A percentile compares a stretch with the other conserved stretches of the same genome.
These are phyloP conservation scores for Pseudoscleropodium purum DNA, from an alignment of 225 moss, liverwort and hornwort genomes.

Conservation along the genomic window DNA sequence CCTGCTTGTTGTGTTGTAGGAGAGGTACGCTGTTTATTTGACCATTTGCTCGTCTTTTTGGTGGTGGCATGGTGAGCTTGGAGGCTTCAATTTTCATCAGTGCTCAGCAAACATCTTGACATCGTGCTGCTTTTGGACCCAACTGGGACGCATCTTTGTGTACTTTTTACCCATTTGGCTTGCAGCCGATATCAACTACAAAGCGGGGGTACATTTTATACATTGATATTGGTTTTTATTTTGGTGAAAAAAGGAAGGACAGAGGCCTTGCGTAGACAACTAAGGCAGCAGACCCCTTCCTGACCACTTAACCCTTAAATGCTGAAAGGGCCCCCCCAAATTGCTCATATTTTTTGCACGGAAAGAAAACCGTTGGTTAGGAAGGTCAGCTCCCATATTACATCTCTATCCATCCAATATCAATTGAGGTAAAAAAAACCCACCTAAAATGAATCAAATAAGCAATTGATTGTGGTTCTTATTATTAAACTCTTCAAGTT, in stretches of 20 bases:
- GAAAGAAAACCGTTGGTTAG: no score
- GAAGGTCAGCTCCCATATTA: background rate
- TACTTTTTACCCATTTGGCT: background rate
- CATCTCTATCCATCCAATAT: no score
- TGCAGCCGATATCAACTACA: background rate
- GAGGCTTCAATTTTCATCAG: background rate
- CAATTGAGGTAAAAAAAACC: background rate
- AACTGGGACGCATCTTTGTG: background rate
- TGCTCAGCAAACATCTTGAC: background rate
- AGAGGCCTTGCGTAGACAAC: no score
- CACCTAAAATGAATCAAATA: rapidly evolving
- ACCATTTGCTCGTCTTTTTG: background rate
- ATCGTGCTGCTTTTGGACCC: background rate
- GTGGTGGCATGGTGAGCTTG: background rate
- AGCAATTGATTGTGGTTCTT: background rate
- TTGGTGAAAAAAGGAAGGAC: no score
- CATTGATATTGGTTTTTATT: background rate
- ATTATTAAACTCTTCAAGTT: rapidly evolving
- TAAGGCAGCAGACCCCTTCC: no score
- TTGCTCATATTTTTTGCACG: no score
- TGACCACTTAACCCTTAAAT: no score
- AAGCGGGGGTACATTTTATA: background rate
- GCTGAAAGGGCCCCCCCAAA: no score
- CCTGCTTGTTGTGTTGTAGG: background rate
- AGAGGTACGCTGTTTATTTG: rapidly evolving